These are phyloP conservation scores for Zhuliangozyma parablackwelliae DNA, from an alignment of 1,139 yeast species.

Conservation along the genomic window DNA sequence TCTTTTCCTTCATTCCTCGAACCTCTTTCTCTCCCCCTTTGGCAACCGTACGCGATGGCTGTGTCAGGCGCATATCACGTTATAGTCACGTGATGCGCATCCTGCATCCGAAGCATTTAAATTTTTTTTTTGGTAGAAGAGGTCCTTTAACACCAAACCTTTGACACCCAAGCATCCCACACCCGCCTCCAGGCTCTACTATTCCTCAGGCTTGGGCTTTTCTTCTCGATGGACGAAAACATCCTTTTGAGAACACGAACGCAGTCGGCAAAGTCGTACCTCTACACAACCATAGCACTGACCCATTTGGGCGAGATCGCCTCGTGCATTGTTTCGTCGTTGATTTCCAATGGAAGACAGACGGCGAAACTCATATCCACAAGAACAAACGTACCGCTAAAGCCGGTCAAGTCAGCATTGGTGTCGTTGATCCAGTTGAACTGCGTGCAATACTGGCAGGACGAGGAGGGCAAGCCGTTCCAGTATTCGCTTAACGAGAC, in stretches of 20 bases:
- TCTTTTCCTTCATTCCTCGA: too few species aligned
- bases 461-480: slow-evolving; percentile 31
- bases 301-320: slow-evolving; percentile 65
- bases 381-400: slow-evolving; percentile 37
- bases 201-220: too few species aligned
- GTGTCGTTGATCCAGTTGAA: slow-evolving; percentile 65
- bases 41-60: too few species aligned
- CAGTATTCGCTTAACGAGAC: slow-evolving; percentile 60
- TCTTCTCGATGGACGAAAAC: slow-evolving; percentile 10
- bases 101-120: too few species aligned
- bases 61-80: too few species aligned
- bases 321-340: slow-evolving; percentile 46
- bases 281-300: slow-evolving; percentile 51
- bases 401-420: slow-evolving; percentile 50
- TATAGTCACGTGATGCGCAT: too few species aligned
- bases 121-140: too few species aligned
- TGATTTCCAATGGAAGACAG: slow-evolving; percentile 59
- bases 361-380: slow-evolving; percentile 44
- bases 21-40: too few species aligned
- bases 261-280: slow-evolving; percentile 58
- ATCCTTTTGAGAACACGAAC: slow-evolving; percentile 24
- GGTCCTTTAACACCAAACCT: too few species aligned
- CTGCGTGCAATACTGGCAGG: slow-evolving; percentile 54
- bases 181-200: too few species aligned
- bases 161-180: too few species aligned